Evolutionary conservation across 352 stramenopile genomes (phyloP).

Genomic region (Phytophthora citrophthora): DNA sequence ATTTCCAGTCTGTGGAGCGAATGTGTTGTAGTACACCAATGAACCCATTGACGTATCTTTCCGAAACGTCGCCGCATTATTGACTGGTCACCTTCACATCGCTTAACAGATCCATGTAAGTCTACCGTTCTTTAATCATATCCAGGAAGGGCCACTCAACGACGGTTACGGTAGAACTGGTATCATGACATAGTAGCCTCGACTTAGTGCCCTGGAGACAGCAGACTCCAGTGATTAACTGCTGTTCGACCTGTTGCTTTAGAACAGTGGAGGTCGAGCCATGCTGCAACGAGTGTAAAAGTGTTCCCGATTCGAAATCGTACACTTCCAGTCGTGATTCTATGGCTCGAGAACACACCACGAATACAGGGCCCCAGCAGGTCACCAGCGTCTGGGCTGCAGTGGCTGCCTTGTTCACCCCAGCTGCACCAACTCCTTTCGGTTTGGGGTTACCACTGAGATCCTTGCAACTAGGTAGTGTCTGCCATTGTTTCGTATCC

Average conservation of each 20-base stretch:
- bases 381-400: constrained; percentile 53
- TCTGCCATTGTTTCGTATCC: constrained; percentile 27
- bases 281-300: constrained; percentile 52
- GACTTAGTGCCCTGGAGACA: not conserved
- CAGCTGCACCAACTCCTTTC: constrained; percentile 13
- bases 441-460: constrained; percentile 57
- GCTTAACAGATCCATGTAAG: too few relatives aligned
- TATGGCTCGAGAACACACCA: constrained; percentile 43
- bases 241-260: constrained; percentile 33
- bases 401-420: constrained; percentile 23
- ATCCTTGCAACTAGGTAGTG: constrained; percentile 25
- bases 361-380: constrained; percentile 63
- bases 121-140: constrained; percentile 4
- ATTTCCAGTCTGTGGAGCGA: constrained; percentile 1
- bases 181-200: constrained; percentile 55
- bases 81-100: not conserved
- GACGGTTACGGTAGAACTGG: constrained; percentile 34
- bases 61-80: constrained; percentile 1
- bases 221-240: constrained; percentile 44
- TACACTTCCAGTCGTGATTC: constrained; percentile 54
- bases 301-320: constrained; percentile 43
- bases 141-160: constrained; percentile 64
- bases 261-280: not conserved
- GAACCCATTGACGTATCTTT: constrained; percentile 20
- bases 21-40: constrained; percentile 5